These are phyloP conservation scores for Huntiella decipiens DNA, from an alignment of 2,329 filamentous ascomycete genomes.

Conservation along the genomic window DNA sequence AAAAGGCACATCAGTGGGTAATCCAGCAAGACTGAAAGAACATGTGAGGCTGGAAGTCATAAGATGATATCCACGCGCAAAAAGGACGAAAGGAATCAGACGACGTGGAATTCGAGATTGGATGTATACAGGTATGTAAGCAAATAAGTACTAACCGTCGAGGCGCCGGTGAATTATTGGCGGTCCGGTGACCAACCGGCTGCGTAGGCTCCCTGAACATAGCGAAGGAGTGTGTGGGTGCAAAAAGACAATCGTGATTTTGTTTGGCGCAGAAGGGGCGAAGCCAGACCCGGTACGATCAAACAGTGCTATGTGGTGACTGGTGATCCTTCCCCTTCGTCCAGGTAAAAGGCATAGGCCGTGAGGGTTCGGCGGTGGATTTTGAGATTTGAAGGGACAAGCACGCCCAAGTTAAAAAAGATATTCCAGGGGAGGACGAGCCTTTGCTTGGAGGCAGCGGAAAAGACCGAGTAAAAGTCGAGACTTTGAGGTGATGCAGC, in stretches of 20 bases:
- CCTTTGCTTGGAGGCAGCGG: too few species aligned
- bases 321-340: too few species aligned
- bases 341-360: too few species aligned
- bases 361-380: too few species aligned
- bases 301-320: too few species aligned
- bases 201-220: constrained; percentile 11
- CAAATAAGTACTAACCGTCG: constrained; percentile 6
- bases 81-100: not conserved
- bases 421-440: too few species aligned
- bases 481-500: too few species aligned
- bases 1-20: not conserved
- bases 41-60: not conserved
- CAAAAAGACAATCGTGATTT: not conserved
- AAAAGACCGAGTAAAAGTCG: too few species aligned
- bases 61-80: not conserved
- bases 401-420: too few species aligned
- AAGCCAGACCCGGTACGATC: too few species aligned
- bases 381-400: too few species aligned
- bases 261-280: not conserved
- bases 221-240: constrained; percentile 13
- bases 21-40: not conserved
- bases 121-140: not conserved
- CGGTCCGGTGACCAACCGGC: constrained; percentile 5
- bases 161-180: constrained; percentile 5
- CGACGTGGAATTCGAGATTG: too few species aligned